Percentiles rank a stretch among this genome's conserved stretches.
phyloP scores from a whole-genome alignment of 106 monocot genomes.

The Apostasia shenzhenica region DNA sequence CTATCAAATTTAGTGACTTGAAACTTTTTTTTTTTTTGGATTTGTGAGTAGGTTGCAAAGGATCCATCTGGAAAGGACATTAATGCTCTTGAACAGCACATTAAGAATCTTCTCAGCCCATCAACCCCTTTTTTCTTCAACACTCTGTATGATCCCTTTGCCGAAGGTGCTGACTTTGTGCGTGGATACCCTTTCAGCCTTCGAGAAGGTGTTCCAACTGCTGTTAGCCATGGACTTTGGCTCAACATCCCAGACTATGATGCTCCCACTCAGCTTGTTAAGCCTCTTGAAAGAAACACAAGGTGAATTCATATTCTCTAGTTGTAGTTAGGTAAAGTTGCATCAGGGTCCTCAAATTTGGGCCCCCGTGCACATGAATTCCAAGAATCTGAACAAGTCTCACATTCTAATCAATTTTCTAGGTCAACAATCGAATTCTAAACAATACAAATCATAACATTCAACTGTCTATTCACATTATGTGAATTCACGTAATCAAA shows the following conservation, averaged over 20 bases:
- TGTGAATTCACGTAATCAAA: too few species aligned
- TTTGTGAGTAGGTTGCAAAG: conserved; percentile 21
- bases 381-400: too few species aligned
- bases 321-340: too few species aligned
- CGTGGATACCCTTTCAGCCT: conserved; percentile 35
- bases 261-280: conserved; percentile 25
- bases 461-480: too few species aligned
- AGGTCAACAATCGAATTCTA: too few species aligned
- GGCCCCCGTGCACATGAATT: too few species aligned
- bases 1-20: too few species aligned
- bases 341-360: too few species aligned
- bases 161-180: conserved; percentile 32
- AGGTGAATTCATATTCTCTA: conserved; percentile 1
- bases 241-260: conserved; percentile 41
- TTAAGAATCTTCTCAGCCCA: conserved; percentile 27
- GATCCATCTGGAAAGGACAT: conserved; percentile 26
- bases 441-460: too few species aligned
- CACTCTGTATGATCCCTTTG: conserved; percentile 30
- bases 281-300: conserved; percentile 25
- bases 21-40: too few species aligned
- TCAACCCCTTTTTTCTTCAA: conserved; percentile 32
- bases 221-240: conserved; percentile 32
- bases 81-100: conserved; percentile 29
- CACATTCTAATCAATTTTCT: too few species aligned
- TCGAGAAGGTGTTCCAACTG: conserved; percentile 30